Conservation (phyloP, 2,329 filamentous ascomycete genomes). For the Aspergillus fumigatiaffinis region DNA sequence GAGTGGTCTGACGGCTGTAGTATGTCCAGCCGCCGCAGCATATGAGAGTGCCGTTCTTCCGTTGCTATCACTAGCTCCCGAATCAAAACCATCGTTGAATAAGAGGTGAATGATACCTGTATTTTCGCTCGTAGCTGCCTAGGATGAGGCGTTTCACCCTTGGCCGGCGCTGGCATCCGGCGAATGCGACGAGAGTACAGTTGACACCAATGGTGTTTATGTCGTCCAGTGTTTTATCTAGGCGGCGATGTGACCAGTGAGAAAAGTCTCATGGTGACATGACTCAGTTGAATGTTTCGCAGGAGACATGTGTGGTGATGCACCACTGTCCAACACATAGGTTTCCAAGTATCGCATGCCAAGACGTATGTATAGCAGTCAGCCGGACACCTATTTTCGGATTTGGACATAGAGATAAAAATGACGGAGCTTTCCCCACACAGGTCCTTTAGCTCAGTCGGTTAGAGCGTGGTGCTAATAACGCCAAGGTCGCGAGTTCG, state of each 20-base stretch:
- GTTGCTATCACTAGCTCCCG: not conserved
- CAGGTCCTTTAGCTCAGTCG: slow-evolving; percentile 11
- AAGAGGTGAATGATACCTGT: not conserved
- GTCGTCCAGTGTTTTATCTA: not conserved
- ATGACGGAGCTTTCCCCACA: no score
- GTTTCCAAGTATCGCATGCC: no score
- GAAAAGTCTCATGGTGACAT: not conserved
- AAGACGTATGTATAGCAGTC: no score
- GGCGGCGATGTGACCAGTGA: not conserved
- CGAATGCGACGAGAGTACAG: not conserved
- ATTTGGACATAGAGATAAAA: no score
- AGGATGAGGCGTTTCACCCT: not conserved
- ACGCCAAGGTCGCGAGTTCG: slow-evolving; percentile 13
- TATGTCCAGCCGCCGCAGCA: not conserved
- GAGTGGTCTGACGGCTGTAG: not conserved
- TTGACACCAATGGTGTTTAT: not conserved
- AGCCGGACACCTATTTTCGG: no score
- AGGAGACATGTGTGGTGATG: no score
- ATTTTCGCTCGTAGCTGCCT: not conserved
- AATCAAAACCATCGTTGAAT: not conserved
- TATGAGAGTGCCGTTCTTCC: not conserved
- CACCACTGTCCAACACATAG: no score
- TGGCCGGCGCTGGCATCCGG: not conserved
- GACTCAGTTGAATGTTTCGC: no score
- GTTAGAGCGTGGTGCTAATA: slow-evolving; percentile 15